Percentiles rank a stretch among this genome's conserved stretches.
Evolutionary conservation across 148 eudicot genomes (phyloP).

Genomic region (Limonium bicolor): DNA sequence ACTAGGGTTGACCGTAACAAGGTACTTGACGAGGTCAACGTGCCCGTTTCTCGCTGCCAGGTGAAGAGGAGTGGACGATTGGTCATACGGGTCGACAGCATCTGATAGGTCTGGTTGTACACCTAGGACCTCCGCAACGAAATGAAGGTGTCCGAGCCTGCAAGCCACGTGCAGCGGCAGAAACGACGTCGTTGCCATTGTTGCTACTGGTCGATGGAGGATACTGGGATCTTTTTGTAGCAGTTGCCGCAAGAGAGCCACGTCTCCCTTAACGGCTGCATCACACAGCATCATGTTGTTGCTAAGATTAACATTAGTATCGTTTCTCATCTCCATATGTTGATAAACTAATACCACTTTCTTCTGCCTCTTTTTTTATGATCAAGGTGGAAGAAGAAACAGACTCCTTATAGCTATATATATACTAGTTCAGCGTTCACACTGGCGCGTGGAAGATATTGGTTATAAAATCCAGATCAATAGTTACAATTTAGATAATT

Average conservation of each 20-base stretch:
- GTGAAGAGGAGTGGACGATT: constrained; percentile 24
- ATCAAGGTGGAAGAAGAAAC: too few species aligned
- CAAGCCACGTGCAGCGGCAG: constrained; percentile 27
- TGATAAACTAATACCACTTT: too few species aligned
- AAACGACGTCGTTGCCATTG: too few species aligned
- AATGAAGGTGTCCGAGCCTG: constrained; percentile 17
- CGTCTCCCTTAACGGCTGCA: constrained; percentile 14
- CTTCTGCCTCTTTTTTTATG: too few species aligned
- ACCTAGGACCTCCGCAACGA: constrained; percentile 11
- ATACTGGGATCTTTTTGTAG: constrained; percentile 16
- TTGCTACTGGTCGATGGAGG: constrained; percentile 11
- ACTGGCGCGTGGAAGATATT: too few species aligned
- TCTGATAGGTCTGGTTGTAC: constrained; percentile 23
- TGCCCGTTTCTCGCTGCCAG: constrained; percentile 22
- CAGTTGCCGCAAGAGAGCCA: neutral
- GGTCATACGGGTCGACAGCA: constrained; percentile 14
- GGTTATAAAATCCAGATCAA: too few species aligned
- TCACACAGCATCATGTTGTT: constrained; percentile 1
- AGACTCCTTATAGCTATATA: too few species aligned
- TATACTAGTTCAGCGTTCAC: too few species aligned
- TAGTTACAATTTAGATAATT: too few species aligned
- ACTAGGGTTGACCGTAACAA: constrained; percentile 1
- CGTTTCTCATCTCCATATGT: too few species aligned
- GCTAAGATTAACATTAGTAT: too few species aligned
- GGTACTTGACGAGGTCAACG: constrained; percentile 9